Evolutionary conservation across 108 stramenopile species (phyloP).

Genomic region (Skeletonema grethae): DNA sequence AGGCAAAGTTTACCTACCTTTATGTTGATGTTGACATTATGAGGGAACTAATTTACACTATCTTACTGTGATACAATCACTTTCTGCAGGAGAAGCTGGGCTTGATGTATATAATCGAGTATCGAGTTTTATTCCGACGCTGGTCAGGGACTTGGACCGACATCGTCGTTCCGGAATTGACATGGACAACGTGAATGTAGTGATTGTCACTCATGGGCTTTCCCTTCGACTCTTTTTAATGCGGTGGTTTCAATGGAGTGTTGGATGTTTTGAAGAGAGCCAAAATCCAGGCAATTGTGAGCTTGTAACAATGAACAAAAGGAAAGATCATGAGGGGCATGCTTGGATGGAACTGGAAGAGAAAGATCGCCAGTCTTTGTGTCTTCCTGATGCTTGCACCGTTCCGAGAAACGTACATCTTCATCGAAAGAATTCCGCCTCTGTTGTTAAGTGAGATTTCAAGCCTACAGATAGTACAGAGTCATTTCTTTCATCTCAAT

Average conservation of each 20-base stretch:
- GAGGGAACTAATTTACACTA: background rate
- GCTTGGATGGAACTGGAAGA: constrained; percentile 41
- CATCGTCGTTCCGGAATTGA: background rate
- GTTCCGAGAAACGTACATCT: constrained; percentile 41
- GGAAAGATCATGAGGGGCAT: constrained; percentile 30
- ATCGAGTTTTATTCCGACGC: constrained; percentile 67
- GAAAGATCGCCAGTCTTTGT: constrained; percentile 21
- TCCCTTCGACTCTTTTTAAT: constrained; percentile 77
- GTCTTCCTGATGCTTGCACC: constrained; percentile 33
- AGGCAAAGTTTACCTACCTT: background rate
- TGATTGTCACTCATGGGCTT: constrained; percentile 88
- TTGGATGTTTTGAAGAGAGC: constrained; percentile 80
- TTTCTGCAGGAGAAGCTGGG: constrained; percentile 23
- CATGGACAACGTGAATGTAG: constrained; percentile 58
- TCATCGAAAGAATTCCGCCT: constrained; percentile 4
- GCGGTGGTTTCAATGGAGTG: constrained; percentile 74
- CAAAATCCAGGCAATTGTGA: constrained; percentile 84
- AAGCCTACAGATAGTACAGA: background rate
- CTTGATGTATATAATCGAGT: constrained; percentile 67
- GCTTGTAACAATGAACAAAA: constrained; percentile 72
- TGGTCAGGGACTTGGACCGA: constrained; percentile 53
- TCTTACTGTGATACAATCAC: background rate
- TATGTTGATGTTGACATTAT: background rate
- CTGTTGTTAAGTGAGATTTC: background rate
- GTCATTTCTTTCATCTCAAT: too few relatives aligned